phyloP scores from a whole-genome alignment of 2,329 filamentous ascomycete species.

The Cytospora chrysosperma region DNA sequence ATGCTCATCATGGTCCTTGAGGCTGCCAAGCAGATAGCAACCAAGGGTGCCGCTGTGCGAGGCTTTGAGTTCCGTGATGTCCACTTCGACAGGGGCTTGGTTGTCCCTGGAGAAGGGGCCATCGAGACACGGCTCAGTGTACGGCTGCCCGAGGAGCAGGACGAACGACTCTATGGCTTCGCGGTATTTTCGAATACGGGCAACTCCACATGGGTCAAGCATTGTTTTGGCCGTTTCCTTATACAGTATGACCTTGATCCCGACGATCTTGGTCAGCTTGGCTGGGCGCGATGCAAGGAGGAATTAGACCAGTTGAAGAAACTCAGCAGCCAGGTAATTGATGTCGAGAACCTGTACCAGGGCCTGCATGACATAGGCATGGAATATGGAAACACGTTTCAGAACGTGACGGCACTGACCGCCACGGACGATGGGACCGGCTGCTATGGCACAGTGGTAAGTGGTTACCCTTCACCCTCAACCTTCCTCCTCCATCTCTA shows the following conservation, averaged over 20 bases:
- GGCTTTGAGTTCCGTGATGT: constrained; percentile 2
- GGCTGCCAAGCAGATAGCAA: constrained; percentile 27
- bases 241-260: neutral
- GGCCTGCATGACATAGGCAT: neutral
- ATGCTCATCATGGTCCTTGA: constrained; percentile 32
- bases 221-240: neutral
- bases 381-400: neutral
- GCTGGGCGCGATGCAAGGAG: neutral
- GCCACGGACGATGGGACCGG: neutral
- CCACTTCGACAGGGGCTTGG: neutral
- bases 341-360: neutral
- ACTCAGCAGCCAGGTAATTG: neutral
- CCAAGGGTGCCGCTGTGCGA: neutral
- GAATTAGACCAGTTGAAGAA: neutral
- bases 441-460: constrained; percentile 6
- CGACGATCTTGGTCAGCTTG: neutral
- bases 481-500: neutral
- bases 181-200: neutral
- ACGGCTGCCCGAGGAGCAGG: neutral
- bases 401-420: neutral
- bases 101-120: neutral
- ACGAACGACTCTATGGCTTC: neutral
- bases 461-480: neutral
- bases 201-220: neutral
- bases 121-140: neutral